Percentiles rank a stretch among this genome's conserved stretches.
Conservation (phyloP, 805 yeast species). For the Brettanomyces anomalus region DNA sequence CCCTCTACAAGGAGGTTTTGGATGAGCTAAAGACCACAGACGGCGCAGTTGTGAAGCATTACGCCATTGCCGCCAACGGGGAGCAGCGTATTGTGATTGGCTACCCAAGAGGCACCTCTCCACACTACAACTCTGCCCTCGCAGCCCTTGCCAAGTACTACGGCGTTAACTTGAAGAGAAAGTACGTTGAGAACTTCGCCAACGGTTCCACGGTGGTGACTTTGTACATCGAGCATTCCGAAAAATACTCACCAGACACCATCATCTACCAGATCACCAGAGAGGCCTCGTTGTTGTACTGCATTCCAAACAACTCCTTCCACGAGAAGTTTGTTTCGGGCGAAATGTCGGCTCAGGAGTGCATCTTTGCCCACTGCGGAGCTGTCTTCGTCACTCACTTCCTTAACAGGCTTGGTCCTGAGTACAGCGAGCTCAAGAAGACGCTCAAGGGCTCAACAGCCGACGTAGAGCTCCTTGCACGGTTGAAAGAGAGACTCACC, state of each 20-base stretch:
- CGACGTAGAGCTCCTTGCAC: slow-evolving; percentile 66
- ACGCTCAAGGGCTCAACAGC: slow-evolving; percentile 51
- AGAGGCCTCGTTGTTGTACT: slow-evolving; percentile 87
- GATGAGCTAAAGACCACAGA: slow-evolving; percentile 59
- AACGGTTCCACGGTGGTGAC: slow-evolving; percentile 84
- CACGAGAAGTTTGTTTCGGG: slow-evolving; percentile 63
- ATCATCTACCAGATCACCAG: slow-evolving; percentile 84
- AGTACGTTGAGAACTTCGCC: slow-evolving; percentile 89
- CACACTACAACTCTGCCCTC: slow-evolving; percentile 81
- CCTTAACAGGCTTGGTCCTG: slow-evolving; percentile 88
- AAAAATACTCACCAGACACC: slow-evolving; percentile 46
- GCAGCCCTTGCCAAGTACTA: slow-evolving; percentile 83
- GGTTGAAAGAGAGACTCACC: slow-evolving; percentile 81
- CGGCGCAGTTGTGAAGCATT: slow-evolving; percentile 90
- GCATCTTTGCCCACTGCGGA: slow-evolving; percentile 90
- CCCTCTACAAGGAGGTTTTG: slow-evolving; percentile 65
- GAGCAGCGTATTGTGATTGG: slow-evolving; percentile 89
- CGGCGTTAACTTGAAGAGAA: slow-evolving; percentile 74
- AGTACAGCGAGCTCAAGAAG: slow-evolving; percentile 60
- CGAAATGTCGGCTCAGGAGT: slow-evolving; percentile 85
- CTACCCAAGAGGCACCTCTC: slow-evolving; percentile 73
- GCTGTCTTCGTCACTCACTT: slow-evolving; percentile 90
- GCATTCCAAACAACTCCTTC: slow-evolving; percentile 83
- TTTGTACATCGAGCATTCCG: slow-evolving; percentile 67
- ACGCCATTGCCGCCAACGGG: slow-evolving; percentile 66